Conservation (phyloP, 306 rosid genomes). For the Inga laurina region DNA sequence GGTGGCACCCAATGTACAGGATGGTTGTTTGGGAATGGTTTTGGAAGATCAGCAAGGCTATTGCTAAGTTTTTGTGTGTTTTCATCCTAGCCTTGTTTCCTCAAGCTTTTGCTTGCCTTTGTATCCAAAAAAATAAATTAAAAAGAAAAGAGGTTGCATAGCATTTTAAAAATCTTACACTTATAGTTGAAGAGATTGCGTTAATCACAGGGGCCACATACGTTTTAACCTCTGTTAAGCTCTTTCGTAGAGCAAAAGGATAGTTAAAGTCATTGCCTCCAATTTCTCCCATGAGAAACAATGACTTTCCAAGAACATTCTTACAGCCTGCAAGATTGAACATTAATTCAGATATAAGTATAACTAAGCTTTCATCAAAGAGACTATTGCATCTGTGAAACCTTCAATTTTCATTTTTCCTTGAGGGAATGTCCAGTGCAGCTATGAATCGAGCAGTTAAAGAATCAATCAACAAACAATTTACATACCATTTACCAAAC, state of each 20-base stretch:
- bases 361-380: not conserved
- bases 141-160: not conserved
- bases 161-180: conserved; percentile 31
- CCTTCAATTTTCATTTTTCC: not conserved
- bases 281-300: conserved; percentile 60
- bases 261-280: conserved; percentile 65
- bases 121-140: too few relatives aligned
- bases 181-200: conserved; percentile 38
- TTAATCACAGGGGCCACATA: conserved; percentile 43
- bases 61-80: too few relatives aligned
- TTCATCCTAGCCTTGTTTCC: too few relatives aligned
- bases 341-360: not conserved
- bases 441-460: not conserved
- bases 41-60: too few relatives aligned
- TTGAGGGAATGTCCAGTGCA: not conserved
- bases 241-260: conserved; percentile 1
- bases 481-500: not conserved
- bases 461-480: not conserved
- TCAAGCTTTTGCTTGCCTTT: too few relatives aligned
- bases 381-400: not conserved
- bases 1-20: too few relatives aligned
- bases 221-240: conserved; percentile 33
- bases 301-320: conserved; percentile 36
- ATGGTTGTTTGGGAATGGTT: too few relatives aligned
- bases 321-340: conserved; percentile 44